Conservation (phyloP, 2,329 filamentous ascomycete genomes). For the Calonectria hongkongensis region DNA sequence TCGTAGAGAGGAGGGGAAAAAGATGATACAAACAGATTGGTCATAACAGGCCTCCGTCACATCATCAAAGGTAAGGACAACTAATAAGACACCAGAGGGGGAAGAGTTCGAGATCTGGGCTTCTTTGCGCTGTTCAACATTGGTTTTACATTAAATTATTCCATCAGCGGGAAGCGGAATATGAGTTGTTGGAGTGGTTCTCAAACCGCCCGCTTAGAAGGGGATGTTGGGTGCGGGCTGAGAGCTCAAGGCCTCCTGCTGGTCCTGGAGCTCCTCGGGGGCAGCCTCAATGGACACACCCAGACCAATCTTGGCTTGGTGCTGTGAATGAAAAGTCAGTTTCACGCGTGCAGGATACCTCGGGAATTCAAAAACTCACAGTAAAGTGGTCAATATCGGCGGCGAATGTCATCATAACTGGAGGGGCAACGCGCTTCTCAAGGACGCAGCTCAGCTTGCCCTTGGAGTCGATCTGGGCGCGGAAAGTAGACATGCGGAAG, state of each 20-base stretch:
- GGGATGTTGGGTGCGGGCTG: conserved; percentile 76
- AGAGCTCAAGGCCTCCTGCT: conserved; percentile 79
- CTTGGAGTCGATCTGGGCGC: conserved; percentile 95
- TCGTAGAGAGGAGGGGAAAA: conserved; percentile 30
- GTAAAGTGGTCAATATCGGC: conserved; percentile 97
- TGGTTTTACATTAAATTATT: conserved; percentile 55
- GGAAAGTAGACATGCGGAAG: conserved; percentile 96
- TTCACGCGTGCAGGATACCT: neutral
- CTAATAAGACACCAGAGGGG: conserved; percentile 57
- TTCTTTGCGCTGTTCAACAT: conserved; percentile 51
- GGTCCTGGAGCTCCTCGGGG: conserved; percentile 90
- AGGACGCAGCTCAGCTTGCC: conserved; percentile 94
- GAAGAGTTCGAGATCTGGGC: conserved; percentile 46
- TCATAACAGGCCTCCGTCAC: conserved; percentile 36
- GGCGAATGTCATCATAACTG: conserved; percentile 94
- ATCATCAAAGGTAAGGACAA: conserved; percentile 52
- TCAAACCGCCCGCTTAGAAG: conserved; percentile 69
- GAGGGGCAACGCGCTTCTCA: conserved; percentile 96
- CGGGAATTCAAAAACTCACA: conserved; percentile 73
- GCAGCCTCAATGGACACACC: conserved; percentile 93
- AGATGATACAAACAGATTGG: conserved; percentile 39
- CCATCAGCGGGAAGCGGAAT: conserved; percentile 50
- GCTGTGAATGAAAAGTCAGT: conserved; percentile 73
- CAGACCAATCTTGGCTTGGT: conserved; percentile 95
- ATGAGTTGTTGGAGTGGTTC: conserved; percentile 45